Evolutionary conservation across 2,329 filamentous ascomycete genomes (phyloP).

Genomic region (Phyllosticta citrichinensis): DNA sequence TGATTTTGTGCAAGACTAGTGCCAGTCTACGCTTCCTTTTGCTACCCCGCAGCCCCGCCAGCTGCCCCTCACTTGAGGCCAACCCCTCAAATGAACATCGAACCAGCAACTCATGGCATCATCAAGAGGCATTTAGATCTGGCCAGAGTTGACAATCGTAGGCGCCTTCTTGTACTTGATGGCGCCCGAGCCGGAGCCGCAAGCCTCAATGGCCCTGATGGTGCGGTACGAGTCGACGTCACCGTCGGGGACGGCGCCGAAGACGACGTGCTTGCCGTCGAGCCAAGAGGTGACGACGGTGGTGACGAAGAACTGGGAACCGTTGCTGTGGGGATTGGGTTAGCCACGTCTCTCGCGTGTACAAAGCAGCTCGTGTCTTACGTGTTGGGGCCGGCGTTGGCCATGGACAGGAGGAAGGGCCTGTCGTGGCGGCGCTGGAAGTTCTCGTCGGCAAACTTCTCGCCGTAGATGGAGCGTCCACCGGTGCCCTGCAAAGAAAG

Average conservation of each 20-base stretch:
- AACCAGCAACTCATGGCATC: constrained; percentile 1
- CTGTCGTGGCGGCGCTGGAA: constrained; percentile 64
- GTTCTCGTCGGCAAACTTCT: constrained; percentile 93
- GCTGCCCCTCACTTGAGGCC: constrained; percentile 6
- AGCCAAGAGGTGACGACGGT: constrained; percentile 59
- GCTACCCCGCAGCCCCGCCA: constrained; percentile 9
- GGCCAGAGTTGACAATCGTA: constrained; percentile 44
- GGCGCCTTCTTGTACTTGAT: constrained; percentile 44
- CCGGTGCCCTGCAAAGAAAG: constrained; percentile 59
- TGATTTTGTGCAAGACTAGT: constrained; percentile 4
- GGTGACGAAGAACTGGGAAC: constrained; percentile 65
- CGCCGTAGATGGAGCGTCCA: constrained; percentile 89
- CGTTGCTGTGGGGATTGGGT: constrained; percentile 42
- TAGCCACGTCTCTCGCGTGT: constrained; percentile 4
- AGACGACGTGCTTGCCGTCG: constrained; percentile 74
- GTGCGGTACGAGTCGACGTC: constrained; percentile 44
- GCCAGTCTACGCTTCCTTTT: constrained; percentile 10
- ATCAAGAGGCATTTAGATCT: constrained; percentile 13
- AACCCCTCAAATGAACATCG: not conserved
- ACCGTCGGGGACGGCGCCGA: constrained; percentile 57
- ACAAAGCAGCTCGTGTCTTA: constrained; percentile 22
- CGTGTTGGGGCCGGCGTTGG: constrained; percentile 92
- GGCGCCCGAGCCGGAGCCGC: constrained; percentile 44
- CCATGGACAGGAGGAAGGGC: constrained; percentile 83
- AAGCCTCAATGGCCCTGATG: constrained; percentile 50